Conservation (phyloP, 495 filamentous ascomycete species). For the Hypoxylon subgilvum region DNA sequence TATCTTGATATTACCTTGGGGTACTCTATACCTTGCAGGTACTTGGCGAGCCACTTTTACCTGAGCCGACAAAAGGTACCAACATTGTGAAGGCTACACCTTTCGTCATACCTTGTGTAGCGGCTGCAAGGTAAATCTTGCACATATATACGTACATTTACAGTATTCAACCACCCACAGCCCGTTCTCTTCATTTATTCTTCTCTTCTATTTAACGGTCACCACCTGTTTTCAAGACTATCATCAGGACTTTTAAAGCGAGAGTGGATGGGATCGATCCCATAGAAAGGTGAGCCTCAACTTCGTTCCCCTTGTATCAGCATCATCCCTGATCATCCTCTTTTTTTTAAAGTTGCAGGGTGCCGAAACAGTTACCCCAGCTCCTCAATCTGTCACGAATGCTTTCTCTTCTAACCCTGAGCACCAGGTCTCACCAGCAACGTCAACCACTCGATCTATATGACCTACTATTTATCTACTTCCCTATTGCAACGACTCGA, state of each 20-base stretch:
- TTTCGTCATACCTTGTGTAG: constrained; percentile 18
- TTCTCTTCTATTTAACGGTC: constrained; percentile 4
- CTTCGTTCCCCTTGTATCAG: constrained; percentile 10
- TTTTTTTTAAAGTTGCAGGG: constrained; percentile 20
- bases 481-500: too few species aligned
- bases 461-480: too few species aligned
- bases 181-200: background rate
- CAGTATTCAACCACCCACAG: constrained; percentile 8
- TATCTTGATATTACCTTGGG: too few species aligned
- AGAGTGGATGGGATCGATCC: background rate
- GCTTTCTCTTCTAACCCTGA: too few species aligned
- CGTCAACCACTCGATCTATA: too few species aligned
- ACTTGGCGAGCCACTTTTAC: background rate
- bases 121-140: background rate
- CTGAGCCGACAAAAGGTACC: background rate
- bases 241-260: constrained; percentile 1
- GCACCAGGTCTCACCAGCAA: background rate
- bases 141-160: background rate
- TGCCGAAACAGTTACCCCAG: constrained; percentile 30
- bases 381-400: constrained; percentile 8
- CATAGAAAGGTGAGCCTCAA: background rate
- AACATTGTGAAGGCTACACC: background rate
- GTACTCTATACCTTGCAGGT: constrained; percentile 1
- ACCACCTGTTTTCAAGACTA: too few species aligned
- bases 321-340: constrained; percentile 23